Percentiles rank a stretch among this genome's conserved stretches.
Evolutionary conservation across 129 eudicot species (phyloP).

Genomic region (Artemisia argyi): DNA sequence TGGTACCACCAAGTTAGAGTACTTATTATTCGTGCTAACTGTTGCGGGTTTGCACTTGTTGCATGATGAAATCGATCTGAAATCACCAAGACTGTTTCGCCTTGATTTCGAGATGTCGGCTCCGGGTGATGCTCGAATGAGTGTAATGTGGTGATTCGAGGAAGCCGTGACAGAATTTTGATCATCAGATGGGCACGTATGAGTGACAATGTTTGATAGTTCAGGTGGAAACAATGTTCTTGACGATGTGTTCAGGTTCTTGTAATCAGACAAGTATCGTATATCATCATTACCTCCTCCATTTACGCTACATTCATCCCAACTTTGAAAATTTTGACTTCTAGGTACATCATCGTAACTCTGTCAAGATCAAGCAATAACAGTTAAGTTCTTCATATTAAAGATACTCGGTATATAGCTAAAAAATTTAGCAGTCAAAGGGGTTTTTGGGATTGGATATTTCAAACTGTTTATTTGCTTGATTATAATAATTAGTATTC

Average conservation of each 20-base stretch:
- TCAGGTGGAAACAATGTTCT: constrained; percentile 58
- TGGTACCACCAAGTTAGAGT: constrained; percentile 61
- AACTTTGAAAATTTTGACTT: constrained; percentile 52
- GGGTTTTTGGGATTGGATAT: too few species aligned
- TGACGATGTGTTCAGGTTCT: constrained; percentile 49
- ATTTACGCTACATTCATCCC: constrained; percentile 57
- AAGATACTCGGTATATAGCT: too few species aligned
- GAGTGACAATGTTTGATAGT: constrained; percentile 36
- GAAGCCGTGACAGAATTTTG: constrained; percentile 54
- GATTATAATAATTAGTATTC: too few species aligned
- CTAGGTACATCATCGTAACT: constrained; percentile 87
- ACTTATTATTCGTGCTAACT: constrained; percentile 35
- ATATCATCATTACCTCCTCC: constrained; percentile 45
- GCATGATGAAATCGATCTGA: constrained; percentile 67
- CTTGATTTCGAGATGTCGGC: constrained; percentile 50
- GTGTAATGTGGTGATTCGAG: constrained; percentile 28
- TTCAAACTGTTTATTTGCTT: too few species aligned
- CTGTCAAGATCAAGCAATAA: constrained; percentile 36
- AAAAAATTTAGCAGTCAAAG: too few species aligned
- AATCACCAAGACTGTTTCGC: constrained; percentile 71
- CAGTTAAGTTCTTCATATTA: too few species aligned
- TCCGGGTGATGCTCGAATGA: constrained; percentile 49
- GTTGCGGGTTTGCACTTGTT: constrained; percentile 72
- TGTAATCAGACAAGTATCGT: constrained; percentile 44
- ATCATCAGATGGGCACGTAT: constrained; percentile 53